Evolutionary conservation across 805 yeast genomes (phyloP).

Genomic region (Myxozyma nipponensis): DNA sequence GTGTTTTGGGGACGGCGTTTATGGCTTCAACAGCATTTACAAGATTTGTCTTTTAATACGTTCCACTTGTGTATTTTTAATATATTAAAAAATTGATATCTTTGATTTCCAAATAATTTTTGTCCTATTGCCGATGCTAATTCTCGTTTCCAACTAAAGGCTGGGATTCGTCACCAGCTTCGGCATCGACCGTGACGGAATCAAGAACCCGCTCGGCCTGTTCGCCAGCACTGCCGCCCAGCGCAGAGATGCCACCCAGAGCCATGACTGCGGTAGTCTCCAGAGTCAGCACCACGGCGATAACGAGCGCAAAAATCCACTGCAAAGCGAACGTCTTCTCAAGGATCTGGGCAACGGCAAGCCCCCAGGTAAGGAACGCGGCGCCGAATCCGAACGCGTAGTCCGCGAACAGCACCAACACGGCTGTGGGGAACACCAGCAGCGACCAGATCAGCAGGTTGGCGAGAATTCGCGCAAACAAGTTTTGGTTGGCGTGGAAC

Average conservation of each 20-base stretch:
- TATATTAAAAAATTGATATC: too few species aligned
- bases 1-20: too few species aligned
- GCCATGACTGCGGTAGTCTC: conserved; percentile 45
- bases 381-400: conserved; percentile 65
- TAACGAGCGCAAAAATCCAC: conserved; percentile 78
- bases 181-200: conserved; percentile 4
- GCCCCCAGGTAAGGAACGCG: conserved; percentile 56
- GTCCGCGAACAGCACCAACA: conserved; percentile 60
- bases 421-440: conserved; percentile 57
- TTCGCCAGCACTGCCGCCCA: neutral
- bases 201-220: conserved; percentile 1
- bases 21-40: conserved; percentile 1
- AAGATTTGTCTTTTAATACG: neutral
- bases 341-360: conserved; percentile 67
- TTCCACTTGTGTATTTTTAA: neutral
- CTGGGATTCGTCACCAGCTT: neutral
- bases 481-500: conserved; percentile 50
- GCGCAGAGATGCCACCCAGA: conserved; percentile 9
- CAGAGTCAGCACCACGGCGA: conserved; percentile 54
- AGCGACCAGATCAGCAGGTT: conserved; percentile 77
- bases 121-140: too few species aligned
- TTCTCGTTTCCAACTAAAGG: neutral
- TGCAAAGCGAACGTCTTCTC: conserved; percentile 71
- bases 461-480: conserved; percentile 65
- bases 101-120: too few species aligned